These are phyloP conservation scores for Proliferodiscus dingleyae DNA, from an alignment of 2,329 filamentous ascomycete genomes.

Conservation along the genomic window DNA sequence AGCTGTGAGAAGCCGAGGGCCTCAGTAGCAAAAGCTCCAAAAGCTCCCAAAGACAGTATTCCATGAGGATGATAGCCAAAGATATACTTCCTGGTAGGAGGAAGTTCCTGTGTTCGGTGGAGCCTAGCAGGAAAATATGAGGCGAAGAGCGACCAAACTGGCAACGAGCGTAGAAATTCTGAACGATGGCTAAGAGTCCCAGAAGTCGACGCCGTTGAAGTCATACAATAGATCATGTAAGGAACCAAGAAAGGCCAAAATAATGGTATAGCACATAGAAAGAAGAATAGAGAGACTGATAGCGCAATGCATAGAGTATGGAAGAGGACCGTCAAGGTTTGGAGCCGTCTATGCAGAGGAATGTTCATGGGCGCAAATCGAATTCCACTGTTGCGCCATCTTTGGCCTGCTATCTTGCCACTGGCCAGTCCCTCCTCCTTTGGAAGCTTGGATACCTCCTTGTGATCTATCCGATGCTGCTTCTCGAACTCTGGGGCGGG, in stretches of 20 bases:
- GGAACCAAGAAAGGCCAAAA: slow-evolving; percentile 74
- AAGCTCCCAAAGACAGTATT: slow-evolving; percentile 95
- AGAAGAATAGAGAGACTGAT: slow-evolving; percentile 77
- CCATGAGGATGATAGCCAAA: slow-evolving; percentile 97
- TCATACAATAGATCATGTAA: slow-evolving; percentile 78
- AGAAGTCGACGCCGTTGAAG: slow-evolving; percentile 71
- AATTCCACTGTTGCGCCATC: slow-evolving; percentile 47
- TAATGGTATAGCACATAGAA: slow-evolving; percentile 85
- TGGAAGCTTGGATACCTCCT: slow-evolving; percentile 12
- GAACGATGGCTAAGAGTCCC: slow-evolving; percentile 72
- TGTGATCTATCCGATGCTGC: slow-evolving; percentile 7
- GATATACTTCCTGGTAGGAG: slow-evolving; percentile 84
- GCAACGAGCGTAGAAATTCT: slow-evolving; percentile 65
- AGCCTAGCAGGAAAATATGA: slow-evolving; percentile 87
- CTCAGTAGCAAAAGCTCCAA: slow-evolving; percentile 85
- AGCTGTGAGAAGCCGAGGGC: slow-evolving; percentile 80
- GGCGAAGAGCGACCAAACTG: slow-evolving; percentile 83
- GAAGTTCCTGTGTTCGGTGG: slow-evolving; percentile 76
- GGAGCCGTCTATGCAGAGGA: slow-evolving; percentile 64
- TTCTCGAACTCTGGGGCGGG: slow-evolving; percentile 19
- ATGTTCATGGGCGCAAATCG: slow-evolving; percentile 79
- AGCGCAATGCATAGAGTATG: slow-evolving; percentile 69
- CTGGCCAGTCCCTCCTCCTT: slow-evolving; percentile 24
- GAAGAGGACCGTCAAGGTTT: slow-evolving; percentile 72
- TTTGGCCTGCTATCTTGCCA: slow-evolving; percentile 30